Percentiles rank a stretch among this genome's conserved stretches.
phyloP scores from a whole-genome alignment of 805 yeast genomes.

The Candida namnaoensis region DNA sequence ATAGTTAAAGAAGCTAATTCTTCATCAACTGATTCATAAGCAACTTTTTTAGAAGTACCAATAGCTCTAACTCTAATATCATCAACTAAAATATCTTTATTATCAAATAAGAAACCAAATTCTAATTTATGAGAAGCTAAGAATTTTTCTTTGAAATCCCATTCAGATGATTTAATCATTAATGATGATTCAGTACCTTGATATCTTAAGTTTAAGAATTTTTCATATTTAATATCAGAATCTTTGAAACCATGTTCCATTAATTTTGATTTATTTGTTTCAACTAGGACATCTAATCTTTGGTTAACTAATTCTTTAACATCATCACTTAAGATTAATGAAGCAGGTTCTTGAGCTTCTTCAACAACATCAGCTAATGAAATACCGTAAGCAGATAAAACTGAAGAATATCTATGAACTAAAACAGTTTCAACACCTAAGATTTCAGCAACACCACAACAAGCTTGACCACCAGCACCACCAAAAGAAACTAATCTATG shows the following conservation, averaged over 20 bases:
- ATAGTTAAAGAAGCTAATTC: conserved; percentile 34
- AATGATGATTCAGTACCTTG: conserved; percentile 86
- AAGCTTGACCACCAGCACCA: conserved; percentile 93
- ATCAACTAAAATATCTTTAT: conserved; percentile 54
- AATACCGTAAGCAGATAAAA: conserved; percentile 84
- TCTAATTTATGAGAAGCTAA: conserved; percentile 52
- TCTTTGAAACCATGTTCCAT: conserved; percentile 44
- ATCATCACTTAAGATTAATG: conserved; percentile 28
- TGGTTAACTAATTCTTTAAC: conserved; percentile 26
- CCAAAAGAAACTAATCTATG: conserved; percentile 82
- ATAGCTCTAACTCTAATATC: conserved; percentile 69
- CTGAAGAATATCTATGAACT: conserved; percentile 75
- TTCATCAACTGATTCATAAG: conserved; percentile 37
- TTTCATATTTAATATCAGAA: conserved; percentile 43
- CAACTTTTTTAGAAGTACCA: conserved; percentile 44
- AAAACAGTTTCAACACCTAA: conserved; percentile 63
- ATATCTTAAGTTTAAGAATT: conserved; percentile 69
- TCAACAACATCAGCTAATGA: conserved; percentile 79
- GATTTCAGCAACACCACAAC: conserved; percentile 63
- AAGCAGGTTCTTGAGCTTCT: conserved; percentile 70
- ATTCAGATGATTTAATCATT: conserved; percentile 39
- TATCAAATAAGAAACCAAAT: conserved; percentile 60
- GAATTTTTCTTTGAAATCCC: conserved; percentile 36
- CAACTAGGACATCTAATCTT: conserved; percentile 36
- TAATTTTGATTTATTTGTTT: conserved; percentile 32